Percentiles rank a stretch among this genome's conserved stretches.
Evolutionary conservation across 768 basidiomycete species (phyloP).

Genomic region (Lentinula boryana): DNA sequence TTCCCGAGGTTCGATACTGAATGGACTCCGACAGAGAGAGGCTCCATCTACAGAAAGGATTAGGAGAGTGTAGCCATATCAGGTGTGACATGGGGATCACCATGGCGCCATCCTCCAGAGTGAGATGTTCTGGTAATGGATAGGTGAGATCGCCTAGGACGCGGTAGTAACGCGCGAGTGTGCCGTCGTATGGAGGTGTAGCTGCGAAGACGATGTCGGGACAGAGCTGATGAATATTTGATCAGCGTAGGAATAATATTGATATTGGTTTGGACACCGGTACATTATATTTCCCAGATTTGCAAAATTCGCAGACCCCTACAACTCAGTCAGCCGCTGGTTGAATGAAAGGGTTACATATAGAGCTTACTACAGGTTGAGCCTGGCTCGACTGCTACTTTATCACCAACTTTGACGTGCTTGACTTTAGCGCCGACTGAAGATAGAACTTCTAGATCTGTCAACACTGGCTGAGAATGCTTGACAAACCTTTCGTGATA

Average conservation of each 20-base stretch:
- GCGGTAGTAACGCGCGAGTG: slow-evolving; percentile 80
- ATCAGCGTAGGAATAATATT: neutral
- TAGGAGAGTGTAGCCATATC: neutral
- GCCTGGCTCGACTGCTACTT: slow-evolving; percentile 91
- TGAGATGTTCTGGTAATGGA: slow-evolving; percentile 73
- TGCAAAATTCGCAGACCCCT: slow-evolving; percentile 70
- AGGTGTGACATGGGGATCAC: slow-evolving; percentile 28
- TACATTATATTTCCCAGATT: slow-evolving; percentile 79
- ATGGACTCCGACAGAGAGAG: slow-evolving; percentile 88
- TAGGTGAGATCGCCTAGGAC: slow-evolving; percentile 84
- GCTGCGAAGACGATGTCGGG: slow-evolving; percentile 85
- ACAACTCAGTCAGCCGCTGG: neutral
- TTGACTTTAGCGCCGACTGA: slow-evolving; percentile 74
- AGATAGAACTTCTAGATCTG: neutral
- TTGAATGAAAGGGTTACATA: neutral
- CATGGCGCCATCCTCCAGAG: slow-evolving; percentile 94
- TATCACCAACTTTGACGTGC: slow-evolving; percentile 73
- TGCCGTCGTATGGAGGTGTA: slow-evolving; percentile 91
- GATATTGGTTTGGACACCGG: slow-evolving; percentile 3
- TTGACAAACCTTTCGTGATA: slow-evolving; percentile 52
- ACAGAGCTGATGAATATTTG: slow-evolving; percentile 53
- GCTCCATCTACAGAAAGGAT: slow-evolving; percentile 66
- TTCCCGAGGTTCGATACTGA: slow-evolving; percentile 74
- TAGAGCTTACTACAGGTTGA: slow-evolving; percentile 60
- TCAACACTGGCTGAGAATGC: too few species aligned